Base-by-base conservation (phyloP, 139 green algal species). In the Spirogloea muscicola region DNA sequence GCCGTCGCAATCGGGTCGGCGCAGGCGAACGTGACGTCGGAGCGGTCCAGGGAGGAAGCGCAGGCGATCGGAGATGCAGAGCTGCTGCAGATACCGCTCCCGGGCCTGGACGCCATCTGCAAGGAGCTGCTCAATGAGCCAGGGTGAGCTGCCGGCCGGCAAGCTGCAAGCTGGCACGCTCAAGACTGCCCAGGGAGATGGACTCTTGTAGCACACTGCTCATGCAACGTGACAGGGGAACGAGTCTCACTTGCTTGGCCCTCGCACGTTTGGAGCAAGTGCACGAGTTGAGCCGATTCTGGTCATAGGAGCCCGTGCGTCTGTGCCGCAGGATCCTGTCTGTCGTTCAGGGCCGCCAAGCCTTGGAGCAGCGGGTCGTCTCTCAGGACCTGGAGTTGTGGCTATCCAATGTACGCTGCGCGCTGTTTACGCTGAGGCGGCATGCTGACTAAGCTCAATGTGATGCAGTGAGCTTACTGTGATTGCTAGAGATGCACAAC, bases 381-480 rank as follows among this genome's bases (percentile, higher is more conserved):
- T 77, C 73, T 21, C 73, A 81, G 51, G 73, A 81, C 63, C 38
- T 81, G n/a, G 73, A 81, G 63, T 63, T 81, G 3, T 81, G 73
- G 73, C 73, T 81, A 0, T 68, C 63, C 52, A 81, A 81, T 64
- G 72, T 80, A 76, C 74, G 69, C 10, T 9, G 44, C 9, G 55
- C n/a, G n/a, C n/a, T n/a, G n/a, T n/a, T n/a, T n/a, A n/a, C n/a
- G n/a, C n/a, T n/a, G n/a, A n/a, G n/a, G n/a, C n/a, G 46, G 21
- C 21, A 21, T 55, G 46, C 21, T 55, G 46, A 55, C 21, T 21
- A 55, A 31, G 21, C 46, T 55, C 46, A 55, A 21, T 55, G 21
- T 55, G 46, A 55, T 21, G 21, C 46, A 31, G 46, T 21, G 21
- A 21, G 21, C 21, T 55, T 55, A n/a, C n/a, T n/a, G n/a, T n/a